Evolutionary conservation across 75 land plant species (phyloP).

Genomic region (Picea sitchensis): DNA sequence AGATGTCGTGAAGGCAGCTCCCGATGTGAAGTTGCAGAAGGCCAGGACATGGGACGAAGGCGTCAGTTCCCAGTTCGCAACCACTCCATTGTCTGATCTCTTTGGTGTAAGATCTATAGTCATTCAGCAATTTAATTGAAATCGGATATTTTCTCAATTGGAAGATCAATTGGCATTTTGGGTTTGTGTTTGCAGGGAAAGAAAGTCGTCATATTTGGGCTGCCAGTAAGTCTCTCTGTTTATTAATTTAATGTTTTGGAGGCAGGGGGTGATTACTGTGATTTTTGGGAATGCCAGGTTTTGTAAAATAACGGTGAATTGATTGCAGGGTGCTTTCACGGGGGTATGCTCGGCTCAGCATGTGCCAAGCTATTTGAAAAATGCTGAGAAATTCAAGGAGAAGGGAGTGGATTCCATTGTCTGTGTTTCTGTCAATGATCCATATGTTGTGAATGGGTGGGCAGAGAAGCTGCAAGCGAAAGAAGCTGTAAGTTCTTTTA

Average conservation of each 20-base stretch:
- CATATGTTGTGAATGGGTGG: constrained; percentile 90
- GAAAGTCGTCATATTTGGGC: constrained; percentile 91
- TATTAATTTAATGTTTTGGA: too few relatives aligned
- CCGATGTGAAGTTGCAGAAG: constrained; percentile 74
- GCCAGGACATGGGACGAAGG: constrained; percentile 96
- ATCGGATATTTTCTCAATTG: not conserved
- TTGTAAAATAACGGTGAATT: too few relatives aligned
- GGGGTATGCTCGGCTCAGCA: constrained; percentile 88
- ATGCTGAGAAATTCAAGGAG: constrained; percentile 77
- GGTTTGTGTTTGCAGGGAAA: constrained; percentile 58
- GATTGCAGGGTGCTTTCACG: constrained; percentile 86
- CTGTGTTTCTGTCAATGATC: constrained; percentile 98
- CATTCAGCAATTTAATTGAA: not conserved
- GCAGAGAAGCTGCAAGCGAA: constrained; percentile 91
- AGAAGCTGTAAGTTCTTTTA: constrained; percentile 57
- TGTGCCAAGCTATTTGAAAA: constrained; percentile 90
- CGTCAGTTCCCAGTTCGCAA: constrained; percentile 77
- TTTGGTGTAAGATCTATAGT: constrained; percentile 50
- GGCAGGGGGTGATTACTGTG: not conserved
- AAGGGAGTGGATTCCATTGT: constrained; percentile 89
- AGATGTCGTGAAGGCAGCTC: constrained; percentile 56
- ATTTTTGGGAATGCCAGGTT: not conserved
- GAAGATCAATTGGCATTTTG: not conserved
- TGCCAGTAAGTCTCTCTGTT: constrained; percentile 47
- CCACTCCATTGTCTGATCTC: constrained; percentile 73